These are phyloP conservation scores for Leersia perrieri DNA, from an alignment of 176 grass and related monocot species.

Conservation along the genomic window DNA sequence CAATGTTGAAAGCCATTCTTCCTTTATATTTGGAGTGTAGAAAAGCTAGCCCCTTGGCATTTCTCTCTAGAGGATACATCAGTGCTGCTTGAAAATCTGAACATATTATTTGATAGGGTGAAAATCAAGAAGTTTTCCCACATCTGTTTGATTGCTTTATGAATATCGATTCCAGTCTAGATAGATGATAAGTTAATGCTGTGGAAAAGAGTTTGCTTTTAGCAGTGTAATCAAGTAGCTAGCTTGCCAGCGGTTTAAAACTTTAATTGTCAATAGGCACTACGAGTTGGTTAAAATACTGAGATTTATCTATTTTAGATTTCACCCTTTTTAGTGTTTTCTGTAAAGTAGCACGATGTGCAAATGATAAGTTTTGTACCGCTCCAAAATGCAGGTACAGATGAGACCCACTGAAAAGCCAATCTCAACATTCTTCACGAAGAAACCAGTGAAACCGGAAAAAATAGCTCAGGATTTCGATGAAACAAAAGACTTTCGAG, in stretches of 20 bases:
- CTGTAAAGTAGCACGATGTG: neutral
- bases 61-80: too few relatives aligned
- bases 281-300: slow-evolving; percentile 3
- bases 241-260: too few relatives aligned
- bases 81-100: too few relatives aligned
- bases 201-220: too few relatives aligned
- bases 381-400: slow-evolving; percentile 44
- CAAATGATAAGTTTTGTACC: slow-evolving; percentile 15
- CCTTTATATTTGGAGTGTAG: too few relatives aligned
- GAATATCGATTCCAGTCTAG: too few relatives aligned
- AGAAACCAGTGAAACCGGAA: slow-evolving; percentile 35
- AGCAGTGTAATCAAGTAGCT: too few relatives aligned
- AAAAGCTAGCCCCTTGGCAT: too few relatives aligned
- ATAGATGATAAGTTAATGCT: too few relatives aligned
- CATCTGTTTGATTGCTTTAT: too few relatives aligned
- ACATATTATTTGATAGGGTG: too few relatives aligned
- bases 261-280: neutral
- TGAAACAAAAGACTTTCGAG: slow-evolving; percentile 20
- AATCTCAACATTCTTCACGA: slow-evolving; percentile 77
- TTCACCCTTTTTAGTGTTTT: slow-evolving; percentile 1
- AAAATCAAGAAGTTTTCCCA: too few relatives aligned
- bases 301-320: neutral
- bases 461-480: neutral
- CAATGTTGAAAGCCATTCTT: neutral
- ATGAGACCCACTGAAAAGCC: slow-evolving; percentile 51